Conservation (phyloP, 139 green algal species). For the Helicosporidium sp. region DNA sequence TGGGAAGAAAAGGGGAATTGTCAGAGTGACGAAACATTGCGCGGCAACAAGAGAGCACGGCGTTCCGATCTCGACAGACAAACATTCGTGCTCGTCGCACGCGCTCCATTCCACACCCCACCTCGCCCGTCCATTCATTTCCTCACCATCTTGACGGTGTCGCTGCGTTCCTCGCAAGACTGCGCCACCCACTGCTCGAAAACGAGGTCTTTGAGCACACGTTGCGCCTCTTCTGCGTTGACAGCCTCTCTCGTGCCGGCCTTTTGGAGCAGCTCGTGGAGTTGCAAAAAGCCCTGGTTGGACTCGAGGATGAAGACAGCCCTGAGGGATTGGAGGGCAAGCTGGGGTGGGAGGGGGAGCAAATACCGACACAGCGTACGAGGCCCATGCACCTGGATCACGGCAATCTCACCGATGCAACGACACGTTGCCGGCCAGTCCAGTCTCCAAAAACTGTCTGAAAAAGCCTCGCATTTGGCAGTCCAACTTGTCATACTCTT, state of each 20-base stretch:
- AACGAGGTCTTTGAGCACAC: slow-evolving; percentile 45
- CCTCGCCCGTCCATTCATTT: neutral
- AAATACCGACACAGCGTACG: neutral
- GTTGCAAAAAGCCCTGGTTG: slow-evolving; percentile 60
- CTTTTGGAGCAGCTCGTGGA: slow-evolving; percentile 36
- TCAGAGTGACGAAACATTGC: neutral
- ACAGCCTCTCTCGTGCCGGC: slow-evolving; percentile 25
- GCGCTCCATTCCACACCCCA: neutral
- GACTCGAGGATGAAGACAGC: slow-evolving; percentile 70
- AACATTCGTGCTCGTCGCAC: neutral
- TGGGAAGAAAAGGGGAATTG: neutral
- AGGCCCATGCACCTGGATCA: neutral
- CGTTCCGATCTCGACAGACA: neutral
- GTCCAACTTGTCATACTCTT: slow-evolving; percentile 93
- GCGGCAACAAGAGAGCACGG: neutral
- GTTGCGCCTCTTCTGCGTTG: slow-evolving; percentile 25
- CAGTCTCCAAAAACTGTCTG: slow-evolving; percentile 49
- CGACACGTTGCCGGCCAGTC: slow-evolving; percentile 31
- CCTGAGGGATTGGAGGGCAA: no score
- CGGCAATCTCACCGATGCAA: slow-evolving; percentile 19
- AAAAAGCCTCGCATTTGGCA: slow-evolving; percentile 50
- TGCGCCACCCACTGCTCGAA: slow-evolving; percentile 37
- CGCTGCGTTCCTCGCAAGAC: slow-evolving; percentile 37
- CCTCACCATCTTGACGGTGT: slow-evolving; percentile 46
- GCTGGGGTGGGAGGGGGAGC: no score